A percentile compares a stretch with the other conserved stretches of the same genome.
These are phyloP conservation scores for Globisporangium ultimum DNA, from an alignment of 352 stramenopile genomes.

Conservation along the genomic window DNA sequence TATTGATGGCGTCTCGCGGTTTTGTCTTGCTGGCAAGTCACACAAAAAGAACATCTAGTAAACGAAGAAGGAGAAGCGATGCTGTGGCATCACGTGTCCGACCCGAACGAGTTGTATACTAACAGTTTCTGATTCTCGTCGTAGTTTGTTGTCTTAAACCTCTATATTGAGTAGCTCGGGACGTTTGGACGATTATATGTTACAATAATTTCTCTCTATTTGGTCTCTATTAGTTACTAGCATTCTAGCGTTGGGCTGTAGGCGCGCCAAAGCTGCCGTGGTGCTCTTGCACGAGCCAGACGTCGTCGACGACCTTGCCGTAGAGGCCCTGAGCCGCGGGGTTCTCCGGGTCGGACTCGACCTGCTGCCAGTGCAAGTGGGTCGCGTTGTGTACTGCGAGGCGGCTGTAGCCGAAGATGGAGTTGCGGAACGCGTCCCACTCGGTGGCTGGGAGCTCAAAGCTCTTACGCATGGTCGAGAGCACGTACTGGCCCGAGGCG, in stretches of 20 bases:
- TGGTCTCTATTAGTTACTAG: no score
- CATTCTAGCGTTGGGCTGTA: not conserved
- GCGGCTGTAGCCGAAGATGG: slow-evolving; percentile 84
- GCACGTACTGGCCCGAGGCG: slow-evolving; percentile 83
- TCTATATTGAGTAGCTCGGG: no score
- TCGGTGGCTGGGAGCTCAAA: slow-evolving; percentile 57
- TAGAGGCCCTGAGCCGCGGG: slow-evolving; percentile 68
- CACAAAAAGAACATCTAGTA: no score
- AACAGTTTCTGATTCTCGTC: no score
- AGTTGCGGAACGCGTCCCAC: slow-evolving; percentile 87
- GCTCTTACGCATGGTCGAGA: slow-evolving; percentile 71
- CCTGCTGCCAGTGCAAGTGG: slow-evolving; percentile 87
- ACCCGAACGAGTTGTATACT: no score
- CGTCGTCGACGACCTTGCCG: slow-evolving; percentile 82
- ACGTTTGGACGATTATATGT: no score
- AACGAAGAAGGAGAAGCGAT: no score
- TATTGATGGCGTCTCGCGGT: no score
- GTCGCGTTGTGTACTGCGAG: slow-evolving; percentile 84
- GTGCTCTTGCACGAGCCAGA: slow-evolving; percentile 87
- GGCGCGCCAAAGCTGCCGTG: slow-evolving; percentile 75
- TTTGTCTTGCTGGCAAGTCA: no score
- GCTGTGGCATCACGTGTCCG: no score
- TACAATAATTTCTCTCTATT: no score
- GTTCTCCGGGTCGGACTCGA: slow-evolving; percentile 80
- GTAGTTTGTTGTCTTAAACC: no score